A percentile compares a stretch with the other conserved stretches of the same genome.
Evolutionary conservation across 208 protist species (phyloP).

Genomic region (Wallacemonas sp.): DNA sequence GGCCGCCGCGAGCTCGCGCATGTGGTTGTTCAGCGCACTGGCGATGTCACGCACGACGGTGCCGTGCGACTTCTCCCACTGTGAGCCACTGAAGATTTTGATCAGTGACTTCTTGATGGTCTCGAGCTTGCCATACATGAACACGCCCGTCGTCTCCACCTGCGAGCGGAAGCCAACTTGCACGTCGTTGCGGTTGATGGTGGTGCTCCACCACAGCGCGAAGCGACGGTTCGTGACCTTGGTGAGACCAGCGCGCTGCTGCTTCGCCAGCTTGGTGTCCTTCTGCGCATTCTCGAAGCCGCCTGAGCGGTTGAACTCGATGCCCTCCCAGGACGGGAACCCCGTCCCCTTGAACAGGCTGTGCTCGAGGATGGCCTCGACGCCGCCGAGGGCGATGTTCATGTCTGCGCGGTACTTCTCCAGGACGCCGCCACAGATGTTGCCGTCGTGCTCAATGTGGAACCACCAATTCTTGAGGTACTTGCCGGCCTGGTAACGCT

Average conservation of each 20-base stretch:
- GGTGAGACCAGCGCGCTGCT: constrained; percentile 99
- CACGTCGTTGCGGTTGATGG: constrained; percentile 99
- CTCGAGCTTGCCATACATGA: constrained; percentile 99
- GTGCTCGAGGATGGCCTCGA: constrained; percentile 99
- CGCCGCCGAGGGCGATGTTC: constrained; percentile 99
- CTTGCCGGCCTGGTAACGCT: constrained; percentile 98
- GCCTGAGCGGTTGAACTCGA: constrained; percentile 99
- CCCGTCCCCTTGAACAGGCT: constrained; percentile 99
- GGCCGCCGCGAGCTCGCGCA: constrained; percentile 99
- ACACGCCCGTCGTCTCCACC: constrained; percentile 99
- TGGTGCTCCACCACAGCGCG: constrained; percentile 99
- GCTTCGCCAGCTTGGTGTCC: constrained; percentile 99
- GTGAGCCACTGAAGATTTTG: constrained; percentile 99
- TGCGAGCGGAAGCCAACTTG: constrained; percentile 99
- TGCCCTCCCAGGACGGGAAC: constrained; percentile 99
- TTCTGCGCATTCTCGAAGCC: constrained; percentile 99
- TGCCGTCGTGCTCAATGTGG: constrained; percentile 99
- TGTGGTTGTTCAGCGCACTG: constrained; percentile 97
- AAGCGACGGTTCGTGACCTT: constrained; percentile 99
- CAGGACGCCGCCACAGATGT: constrained; percentile 99
- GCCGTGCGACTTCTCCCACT: constrained; percentile 99
- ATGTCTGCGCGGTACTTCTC: constrained; percentile 99
- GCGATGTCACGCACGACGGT: constrained; percentile 99
- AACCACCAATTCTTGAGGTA: constrained; percentile 99
- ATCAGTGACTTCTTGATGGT: constrained; percentile 99